Conservation (phyloP, 495 filamentous ascomycete species). For the Entonaema liquescens region DNA sequence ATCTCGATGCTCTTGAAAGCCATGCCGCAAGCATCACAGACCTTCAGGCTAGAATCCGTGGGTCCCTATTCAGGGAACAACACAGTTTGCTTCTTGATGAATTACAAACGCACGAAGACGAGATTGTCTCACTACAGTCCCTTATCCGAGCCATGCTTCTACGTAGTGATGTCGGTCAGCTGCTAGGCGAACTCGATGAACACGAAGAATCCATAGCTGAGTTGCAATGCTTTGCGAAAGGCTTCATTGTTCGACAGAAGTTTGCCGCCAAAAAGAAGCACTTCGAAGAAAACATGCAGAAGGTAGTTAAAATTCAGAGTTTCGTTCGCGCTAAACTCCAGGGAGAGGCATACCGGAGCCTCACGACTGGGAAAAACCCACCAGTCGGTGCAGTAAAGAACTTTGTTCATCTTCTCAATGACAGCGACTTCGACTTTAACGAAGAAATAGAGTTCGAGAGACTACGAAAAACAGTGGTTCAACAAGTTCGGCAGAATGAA, state of each 20-base stretch:
- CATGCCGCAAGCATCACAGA: constrained; percentile 65
- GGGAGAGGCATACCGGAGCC: constrained; percentile 95
- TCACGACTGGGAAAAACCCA: constrained; percentile 96
- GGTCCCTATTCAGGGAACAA: constrained; percentile 63
- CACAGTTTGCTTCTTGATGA: constrained; percentile 62
- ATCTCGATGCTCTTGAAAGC: constrained; percentile 65
- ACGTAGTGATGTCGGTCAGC: constrained; percentile 71
- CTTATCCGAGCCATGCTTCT: constrained; percentile 80
- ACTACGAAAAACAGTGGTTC: constrained; percentile 90
- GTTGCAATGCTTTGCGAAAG: constrained; percentile 79
- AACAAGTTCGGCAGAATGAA: constrained; percentile 96
- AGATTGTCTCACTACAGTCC: constrained; percentile 74
- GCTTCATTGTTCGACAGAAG: constrained; percentile 72
- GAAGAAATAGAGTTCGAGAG: constrained; percentile 97
- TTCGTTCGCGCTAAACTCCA: constrained; percentile 93
- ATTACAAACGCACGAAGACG: constrained; percentile 63
- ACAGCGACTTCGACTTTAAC: constrained; percentile 98
- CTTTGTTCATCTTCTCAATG: constrained; percentile 96
- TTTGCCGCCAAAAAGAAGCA: constrained; percentile 88
- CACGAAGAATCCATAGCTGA: constrained; percentile 78
- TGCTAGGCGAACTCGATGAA: constrained; percentile 78
- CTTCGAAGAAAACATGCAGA: constrained; percentile 97
- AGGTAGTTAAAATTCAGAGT: constrained; percentile 97
- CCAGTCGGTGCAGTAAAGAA: constrained; percentile 96
- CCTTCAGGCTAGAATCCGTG: constrained; percentile 78